A percentile compares a stretch with the other conserved stretches of the same genome.
These are phyloP conservation scores for Pseudocercospora fuligena DNA, from an alignment of 2,329 filamentous ascomycete species.

Conservation along the genomic window DNA sequence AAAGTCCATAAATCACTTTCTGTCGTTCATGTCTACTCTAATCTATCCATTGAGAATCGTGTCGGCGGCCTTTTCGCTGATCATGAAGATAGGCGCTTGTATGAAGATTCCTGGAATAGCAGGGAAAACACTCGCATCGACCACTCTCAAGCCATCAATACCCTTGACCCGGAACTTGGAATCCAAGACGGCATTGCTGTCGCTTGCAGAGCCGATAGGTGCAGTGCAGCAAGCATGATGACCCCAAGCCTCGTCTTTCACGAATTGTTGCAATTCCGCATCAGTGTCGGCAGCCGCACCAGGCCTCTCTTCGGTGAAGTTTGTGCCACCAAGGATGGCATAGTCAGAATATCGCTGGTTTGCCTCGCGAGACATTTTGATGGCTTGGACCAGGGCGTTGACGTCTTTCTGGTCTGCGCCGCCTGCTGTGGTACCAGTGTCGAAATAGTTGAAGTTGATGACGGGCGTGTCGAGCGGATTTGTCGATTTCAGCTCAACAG, in stretches of 20 bases:
- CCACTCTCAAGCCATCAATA: constrained; percentile 33
- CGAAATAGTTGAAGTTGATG: constrained; percentile 67
- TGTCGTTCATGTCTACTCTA: not conserved
- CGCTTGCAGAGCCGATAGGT: constrained; percentile 54
- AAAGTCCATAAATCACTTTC: no score
- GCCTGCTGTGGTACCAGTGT: constrained; percentile 47
- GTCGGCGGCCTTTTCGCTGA: constrained; percentile 66
- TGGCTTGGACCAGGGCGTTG: constrained; percentile 57
- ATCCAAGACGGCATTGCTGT: constrained; percentile 26
- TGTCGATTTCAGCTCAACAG: constrained; percentile 63
- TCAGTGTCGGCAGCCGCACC: constrained; percentile 49
- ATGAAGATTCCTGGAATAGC: constrained; percentile 60
- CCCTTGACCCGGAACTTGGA: constrained; percentile 26
- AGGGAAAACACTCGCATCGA: constrained; percentile 49
- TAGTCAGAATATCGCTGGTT: constrained; percentile 20
- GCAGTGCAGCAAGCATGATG: constrained; percentile 63
- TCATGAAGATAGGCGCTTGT: constrained; percentile 59
- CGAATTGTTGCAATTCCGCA: constrained; percentile 52
- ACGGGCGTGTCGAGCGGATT: constrained; percentile 68
- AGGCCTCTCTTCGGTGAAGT: constrained; percentile 45
- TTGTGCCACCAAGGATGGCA: constrained; percentile 25
- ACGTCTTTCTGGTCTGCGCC: constrained; percentile 52
- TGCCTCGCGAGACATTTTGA: constrained; percentile 33
- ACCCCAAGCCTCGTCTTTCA: constrained; percentile 53
- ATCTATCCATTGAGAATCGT: constrained; percentile 49